Conservation (phyloP, 2,329 filamentous ascomycete genomes). For the Colletotrichum sp. region DNA sequence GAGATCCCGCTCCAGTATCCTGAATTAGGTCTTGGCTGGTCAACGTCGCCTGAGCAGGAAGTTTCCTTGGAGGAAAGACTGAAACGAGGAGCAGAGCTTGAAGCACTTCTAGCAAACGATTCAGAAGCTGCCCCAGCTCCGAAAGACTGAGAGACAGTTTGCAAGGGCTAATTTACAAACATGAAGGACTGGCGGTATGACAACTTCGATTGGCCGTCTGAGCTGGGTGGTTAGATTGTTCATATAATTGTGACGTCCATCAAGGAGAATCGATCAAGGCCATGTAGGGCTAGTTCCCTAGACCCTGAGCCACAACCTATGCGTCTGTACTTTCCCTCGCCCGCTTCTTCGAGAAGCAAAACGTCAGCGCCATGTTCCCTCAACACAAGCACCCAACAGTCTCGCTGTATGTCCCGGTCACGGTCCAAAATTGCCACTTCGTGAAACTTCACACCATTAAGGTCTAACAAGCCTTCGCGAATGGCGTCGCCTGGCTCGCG, state of each 20-base stretch:
- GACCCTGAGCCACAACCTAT: not conserved
- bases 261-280: no score
- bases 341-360: not conserved
- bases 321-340: not conserved
- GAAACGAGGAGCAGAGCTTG: conserved; percentile 29
- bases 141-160: conserved; percentile 9
- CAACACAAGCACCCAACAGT: not conserved
- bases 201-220: no score
- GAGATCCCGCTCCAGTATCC: conserved; percentile 35
- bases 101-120: conserved; percentile 30
- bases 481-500: not conserved
- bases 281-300: no score
- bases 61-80: conserved; percentile 33
- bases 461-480: not conserved
- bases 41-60: conserved; percentile 28
- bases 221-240: no score
- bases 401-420: not conserved
- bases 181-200: no score
- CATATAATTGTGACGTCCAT: no score
- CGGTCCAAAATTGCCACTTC: not conserved
- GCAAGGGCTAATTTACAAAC: no score
- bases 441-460: not conserved
- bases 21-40: conserved; percentile 33
- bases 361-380: not conserved
- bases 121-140: conserved; percentile 34